phyloP scores from a whole-genome alignment of 441 rosid species.

The Kokia cookei region DNA sequence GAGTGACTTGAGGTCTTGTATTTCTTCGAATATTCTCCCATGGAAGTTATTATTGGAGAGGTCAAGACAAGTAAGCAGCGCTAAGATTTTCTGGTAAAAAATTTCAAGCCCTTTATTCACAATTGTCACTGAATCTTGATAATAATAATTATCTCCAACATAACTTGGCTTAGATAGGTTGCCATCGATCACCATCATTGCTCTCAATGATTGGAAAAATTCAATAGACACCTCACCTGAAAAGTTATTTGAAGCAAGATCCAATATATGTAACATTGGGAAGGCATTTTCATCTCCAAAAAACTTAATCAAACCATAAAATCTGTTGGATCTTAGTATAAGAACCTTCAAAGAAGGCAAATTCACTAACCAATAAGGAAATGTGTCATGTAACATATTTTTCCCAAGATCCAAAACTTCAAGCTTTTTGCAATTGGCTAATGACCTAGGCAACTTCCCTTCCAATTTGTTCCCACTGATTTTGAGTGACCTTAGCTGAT shows the following conservation, averaged over 20 bases:
- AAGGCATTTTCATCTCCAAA: background rate
- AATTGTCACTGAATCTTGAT: background rate
- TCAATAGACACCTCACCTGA: background rate
- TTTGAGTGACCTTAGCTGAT: background rate
- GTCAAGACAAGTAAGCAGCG: background rate
- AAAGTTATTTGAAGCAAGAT: background rate
- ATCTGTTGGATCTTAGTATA: background rate
- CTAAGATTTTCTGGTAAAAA: background rate
- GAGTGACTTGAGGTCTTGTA: constrained; percentile 3
- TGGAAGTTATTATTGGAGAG: background rate
- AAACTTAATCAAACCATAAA: background rate
- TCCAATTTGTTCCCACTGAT: background rate
- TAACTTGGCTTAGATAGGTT: background rate
- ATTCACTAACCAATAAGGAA: background rate
- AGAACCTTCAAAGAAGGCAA: background rate
- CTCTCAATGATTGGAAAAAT: background rate
- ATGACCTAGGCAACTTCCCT: background rate
- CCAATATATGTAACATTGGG: background rate
- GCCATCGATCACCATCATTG: background rate
- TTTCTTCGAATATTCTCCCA: background rate
- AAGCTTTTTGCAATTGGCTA: background rate
- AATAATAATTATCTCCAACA: background rate
- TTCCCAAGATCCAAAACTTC: background rate
- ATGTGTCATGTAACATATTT: background rate
- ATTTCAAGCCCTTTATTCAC: background rate